Conservation (phyloP, 108 stramenopile genomes). For the Epipyxis sp. region DNA sequence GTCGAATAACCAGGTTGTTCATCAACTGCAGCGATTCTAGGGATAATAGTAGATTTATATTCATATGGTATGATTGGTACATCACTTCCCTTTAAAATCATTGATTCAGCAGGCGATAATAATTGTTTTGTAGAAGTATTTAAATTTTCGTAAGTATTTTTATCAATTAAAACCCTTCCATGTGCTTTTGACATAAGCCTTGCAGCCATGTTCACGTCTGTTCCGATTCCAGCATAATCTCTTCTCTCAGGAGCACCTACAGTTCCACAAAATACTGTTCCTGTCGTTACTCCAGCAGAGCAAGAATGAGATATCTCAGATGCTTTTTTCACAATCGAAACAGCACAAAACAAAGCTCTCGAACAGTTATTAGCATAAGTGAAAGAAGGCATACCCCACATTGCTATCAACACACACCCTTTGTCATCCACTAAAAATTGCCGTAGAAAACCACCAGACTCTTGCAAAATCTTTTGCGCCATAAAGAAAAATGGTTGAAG, state of each 20-base stretch:
- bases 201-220: constrained; percentile 63
- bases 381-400: constrained; percentile 60
- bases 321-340: background rate
- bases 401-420: constrained; percentile 46
- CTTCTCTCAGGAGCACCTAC: constrained; percentile 54
- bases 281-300: constrained; percentile 57
- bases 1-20: background rate
- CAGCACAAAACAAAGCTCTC: constrained; percentile 34
- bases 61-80: background rate
- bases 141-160: background rate
- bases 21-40: background rate
- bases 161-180: background rate
- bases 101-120: background rate
- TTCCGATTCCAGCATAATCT: constrained; percentile 63
- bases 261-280: constrained; percentile 62
- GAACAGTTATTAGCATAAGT: constrained; percentile 58
- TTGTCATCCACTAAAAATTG: constrained; percentile 47
- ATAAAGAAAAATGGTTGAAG: constrained; percentile 27
- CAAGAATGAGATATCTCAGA: constrained; percentile 44
- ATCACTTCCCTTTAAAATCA: constrained; percentile 14
- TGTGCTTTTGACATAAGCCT: constrained; percentile 54
- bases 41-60: background rate
- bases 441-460: constrained; percentile 39
- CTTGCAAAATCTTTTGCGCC: constrained; percentile 52
- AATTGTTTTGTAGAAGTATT: background rate